A percentile compares a stretch with the other conserved stretches of the same genome.
These are phyloP conservation scores for Mycena kentingensis DNA, from an alignment of 768 basidiomycete genomes.

Conservation along the genomic window DNA sequence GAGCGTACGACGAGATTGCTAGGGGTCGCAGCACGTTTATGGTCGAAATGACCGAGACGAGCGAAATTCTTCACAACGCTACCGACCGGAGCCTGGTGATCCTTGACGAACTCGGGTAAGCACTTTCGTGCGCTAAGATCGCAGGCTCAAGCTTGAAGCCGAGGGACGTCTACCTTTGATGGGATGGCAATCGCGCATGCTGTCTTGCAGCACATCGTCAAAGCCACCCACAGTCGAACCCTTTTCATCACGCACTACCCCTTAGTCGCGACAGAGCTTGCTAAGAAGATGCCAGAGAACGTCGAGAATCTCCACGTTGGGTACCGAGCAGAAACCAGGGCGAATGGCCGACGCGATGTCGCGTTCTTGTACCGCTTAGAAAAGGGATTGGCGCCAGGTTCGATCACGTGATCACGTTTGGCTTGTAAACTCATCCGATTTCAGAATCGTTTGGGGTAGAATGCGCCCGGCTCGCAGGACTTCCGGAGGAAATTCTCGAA, in stretches of 20 bases:
- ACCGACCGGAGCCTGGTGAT: conserved; percentile 82
- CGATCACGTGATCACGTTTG: conserved; percentile 3
- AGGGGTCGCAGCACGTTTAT: conserved; percentile 93
- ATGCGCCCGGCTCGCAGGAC: conserved; percentile 84
- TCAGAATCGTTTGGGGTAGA: conserved; percentile 88
- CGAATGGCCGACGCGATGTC: conserved; percentile 77
- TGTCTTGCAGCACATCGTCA: conserved; percentile 71
- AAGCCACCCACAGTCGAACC: conserved; percentile 63
- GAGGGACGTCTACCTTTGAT: conserved; percentile 92
- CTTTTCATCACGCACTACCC: conserved; percentile 98
- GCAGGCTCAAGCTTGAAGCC: conserved; percentile 13
- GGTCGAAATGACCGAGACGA: conserved; percentile 95
- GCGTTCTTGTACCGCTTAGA: conserved; percentile 84
- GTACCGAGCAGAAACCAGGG: conserved; percentile 65
- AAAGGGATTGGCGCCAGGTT: conserved; percentile 66
- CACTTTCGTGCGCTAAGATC: not conserved
- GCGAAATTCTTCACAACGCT: conserved; percentile 80
- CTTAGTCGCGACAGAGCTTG: conserved; percentile 69
- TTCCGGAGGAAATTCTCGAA: conserved; percentile 70
- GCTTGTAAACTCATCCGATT: not conserved
- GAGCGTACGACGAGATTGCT: conserved; percentile 86
- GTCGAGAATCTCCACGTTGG: conserved; percentile 87
- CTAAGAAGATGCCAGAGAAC: conserved; percentile 56
- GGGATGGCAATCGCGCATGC: conserved; percentile 93
- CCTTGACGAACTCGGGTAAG: conserved; percentile 77